A percentile compares a stretch with the other conserved stretches of the same genome.
These are phyloP conservation scores for Larix sibirica DNA, from an alignment of 83 land plant genomes.

Conservation along the genomic window DNA sequence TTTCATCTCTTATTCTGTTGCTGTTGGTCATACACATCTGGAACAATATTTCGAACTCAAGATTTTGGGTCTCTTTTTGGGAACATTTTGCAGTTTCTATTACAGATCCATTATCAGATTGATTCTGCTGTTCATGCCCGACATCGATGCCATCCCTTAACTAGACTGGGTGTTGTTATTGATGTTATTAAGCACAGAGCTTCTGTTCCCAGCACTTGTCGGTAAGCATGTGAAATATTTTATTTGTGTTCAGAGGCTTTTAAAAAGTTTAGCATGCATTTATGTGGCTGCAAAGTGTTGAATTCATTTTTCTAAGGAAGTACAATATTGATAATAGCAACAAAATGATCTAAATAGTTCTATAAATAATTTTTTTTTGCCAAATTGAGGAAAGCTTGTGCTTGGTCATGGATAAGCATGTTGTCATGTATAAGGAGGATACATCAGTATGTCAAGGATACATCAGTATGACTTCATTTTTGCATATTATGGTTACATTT, in stretches of 20 bases:
- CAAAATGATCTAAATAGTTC: background rate
- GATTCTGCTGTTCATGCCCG: conserved; percentile 69
- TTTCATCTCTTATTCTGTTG: conserved; percentile 5
- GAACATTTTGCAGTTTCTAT: conserved; percentile 63
- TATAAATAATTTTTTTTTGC: no score
- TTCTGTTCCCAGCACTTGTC: conserved; percentile 69
- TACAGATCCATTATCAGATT: conserved; percentile 82
- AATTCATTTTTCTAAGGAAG: background rate
- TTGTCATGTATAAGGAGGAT: no score
- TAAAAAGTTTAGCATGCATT: background rate
- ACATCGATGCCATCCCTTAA: conserved; percentile 64
- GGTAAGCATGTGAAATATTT: conserved; percentile 32
- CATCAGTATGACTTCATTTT: no score
- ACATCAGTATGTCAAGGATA: no score
- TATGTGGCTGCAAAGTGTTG: background rate
- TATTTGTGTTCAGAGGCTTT: background rate
- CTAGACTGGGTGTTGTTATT: conserved; percentile 63
- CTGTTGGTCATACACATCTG: background rate
- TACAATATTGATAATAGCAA: background rate
- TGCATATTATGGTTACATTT: no score
- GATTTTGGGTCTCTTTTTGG: background rate
- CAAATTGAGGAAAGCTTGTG: no score
- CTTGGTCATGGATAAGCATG: no score
- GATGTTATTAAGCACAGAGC: conserved; percentile 64
- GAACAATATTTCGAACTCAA: background rate